Evolutionary conservation across 2,329 filamentous ascomycete species (phyloP).

Genomic region (Fusarium virguliforme): DNA sequence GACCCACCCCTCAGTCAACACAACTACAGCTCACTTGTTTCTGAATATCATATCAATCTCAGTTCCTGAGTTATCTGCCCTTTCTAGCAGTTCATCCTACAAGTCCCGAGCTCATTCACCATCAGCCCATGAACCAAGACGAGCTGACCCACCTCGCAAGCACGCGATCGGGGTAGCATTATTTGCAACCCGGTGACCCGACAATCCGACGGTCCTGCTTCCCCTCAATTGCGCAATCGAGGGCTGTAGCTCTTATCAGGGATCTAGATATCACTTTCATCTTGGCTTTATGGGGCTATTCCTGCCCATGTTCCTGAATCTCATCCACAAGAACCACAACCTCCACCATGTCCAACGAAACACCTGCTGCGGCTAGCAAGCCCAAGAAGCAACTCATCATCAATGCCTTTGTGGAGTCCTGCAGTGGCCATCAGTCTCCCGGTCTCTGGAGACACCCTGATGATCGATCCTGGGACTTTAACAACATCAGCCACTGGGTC

Average conservation of each 20-base stretch:
- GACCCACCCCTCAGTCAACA: not conserved
- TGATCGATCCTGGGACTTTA: conserved; percentile 75
- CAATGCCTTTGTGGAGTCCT: conserved; percentile 62
- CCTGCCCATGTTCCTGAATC: not conserved
- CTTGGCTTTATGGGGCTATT: conserved; percentile 2
- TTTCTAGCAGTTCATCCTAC: not conserved
- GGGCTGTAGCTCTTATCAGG: not conserved
- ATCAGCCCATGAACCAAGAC: not conserved
- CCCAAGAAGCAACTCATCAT: conserved; percentile 60
- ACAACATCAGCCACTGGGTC: conserved; percentile 73
- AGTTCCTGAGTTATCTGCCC: too few relatives aligned
- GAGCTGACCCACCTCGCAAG: conserved; percentile 11
- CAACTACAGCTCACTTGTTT: not conserved
- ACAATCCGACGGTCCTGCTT: conserved; percentile 12
- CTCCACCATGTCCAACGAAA: conserved; percentile 6
- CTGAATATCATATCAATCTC: too few relatives aligned
- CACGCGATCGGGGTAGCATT: conserved; percentile 16
- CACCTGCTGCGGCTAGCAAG: conserved; percentile 25
- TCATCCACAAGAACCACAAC: not conserved
- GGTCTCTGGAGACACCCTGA: conserved; percentile 73
- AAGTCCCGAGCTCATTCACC: not conserved
- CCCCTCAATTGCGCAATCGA: conserved; percentile 22
- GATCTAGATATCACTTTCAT: not conserved
- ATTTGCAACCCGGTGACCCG: conserved; percentile 11
- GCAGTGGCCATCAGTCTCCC: conserved; percentile 64